These are phyloP conservation scores for Tulasnella sp. DNA, from an alignment of 768 basidiomycete species.

Conservation along the genomic window DNA sequence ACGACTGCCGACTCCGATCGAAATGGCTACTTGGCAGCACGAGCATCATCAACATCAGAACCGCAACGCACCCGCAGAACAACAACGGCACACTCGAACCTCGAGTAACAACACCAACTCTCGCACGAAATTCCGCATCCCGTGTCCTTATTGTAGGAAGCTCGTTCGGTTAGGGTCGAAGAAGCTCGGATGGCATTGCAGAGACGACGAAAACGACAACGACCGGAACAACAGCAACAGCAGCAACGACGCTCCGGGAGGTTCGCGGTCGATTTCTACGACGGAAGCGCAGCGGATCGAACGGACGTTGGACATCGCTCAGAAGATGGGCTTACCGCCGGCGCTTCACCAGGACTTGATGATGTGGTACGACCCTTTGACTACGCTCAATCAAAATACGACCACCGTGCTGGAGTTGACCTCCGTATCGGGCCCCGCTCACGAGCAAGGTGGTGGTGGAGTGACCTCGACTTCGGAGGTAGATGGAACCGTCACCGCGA, in stretches of 20 bases:
- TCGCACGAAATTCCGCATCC: background rate
- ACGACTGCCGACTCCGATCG: background rate
- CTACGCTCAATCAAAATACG: slow-evolving; percentile 1
- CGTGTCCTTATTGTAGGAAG: background rate
- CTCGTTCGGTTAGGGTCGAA: background rate
- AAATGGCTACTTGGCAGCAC: background rate
- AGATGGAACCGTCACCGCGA: too few species aligned
- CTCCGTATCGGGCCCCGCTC: background rate
- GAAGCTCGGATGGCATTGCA: background rate
- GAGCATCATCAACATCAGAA: background rate
- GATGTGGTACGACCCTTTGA: slow-evolving; percentile 8
- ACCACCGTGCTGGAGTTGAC: background rate
- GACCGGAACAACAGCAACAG: background rate
- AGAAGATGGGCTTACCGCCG: background rate
- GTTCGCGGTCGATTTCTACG: background rate
- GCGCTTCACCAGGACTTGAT: background rate
- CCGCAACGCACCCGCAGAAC: background rate
- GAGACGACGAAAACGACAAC: background rate
- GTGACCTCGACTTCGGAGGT: too few species aligned
- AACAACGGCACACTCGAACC: background rate
- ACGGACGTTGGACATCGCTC: background rate
- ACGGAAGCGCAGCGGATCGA: background rate
- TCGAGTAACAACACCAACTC: background rate
- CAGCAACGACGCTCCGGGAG: background rate
- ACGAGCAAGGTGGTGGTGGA: background rate